Percentiles rank a stretch among this genome's conserved stretches.
Conservation (phyloP, 306 rosid genomes). For the Acacia confusa region DNA sequence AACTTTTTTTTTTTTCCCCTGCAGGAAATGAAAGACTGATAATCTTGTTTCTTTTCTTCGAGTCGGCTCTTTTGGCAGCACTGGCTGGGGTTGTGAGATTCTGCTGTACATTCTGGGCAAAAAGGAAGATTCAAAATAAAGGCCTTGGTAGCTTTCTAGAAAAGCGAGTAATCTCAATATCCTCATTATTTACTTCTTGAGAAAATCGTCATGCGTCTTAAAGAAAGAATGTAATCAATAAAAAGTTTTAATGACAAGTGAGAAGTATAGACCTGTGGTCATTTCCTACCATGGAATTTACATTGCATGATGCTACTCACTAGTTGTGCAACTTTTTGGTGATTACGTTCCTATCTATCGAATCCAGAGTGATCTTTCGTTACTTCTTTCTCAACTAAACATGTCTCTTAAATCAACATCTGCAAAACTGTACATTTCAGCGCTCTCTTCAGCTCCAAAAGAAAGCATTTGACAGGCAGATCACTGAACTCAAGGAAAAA, state of each 20-base stretch:
- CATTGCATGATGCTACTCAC: too few relatives aligned
- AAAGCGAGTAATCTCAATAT: conserved; percentile 50
- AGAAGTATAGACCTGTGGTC: too few relatives aligned
- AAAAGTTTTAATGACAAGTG: too few relatives aligned
- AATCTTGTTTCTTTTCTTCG: conserved; percentile 60
- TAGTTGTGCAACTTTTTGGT: too few relatives aligned
- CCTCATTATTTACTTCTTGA: neutral
- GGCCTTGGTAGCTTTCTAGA: conserved; percentile 67
- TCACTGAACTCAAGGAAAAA: conserved; percentile 54
- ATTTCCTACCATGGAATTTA: too few relatives aligned
- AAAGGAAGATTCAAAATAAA: conserved; percentile 66
- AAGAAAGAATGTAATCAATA: too few relatives aligned
- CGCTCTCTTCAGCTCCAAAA: conserved; percentile 61
- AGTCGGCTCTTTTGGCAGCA: conserved; percentile 46
- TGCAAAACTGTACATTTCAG: conserved; percentile 34
- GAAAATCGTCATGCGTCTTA: too few relatives aligned
- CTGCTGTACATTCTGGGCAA: conserved; percentile 70
- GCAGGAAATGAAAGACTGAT: conserved; percentile 65
- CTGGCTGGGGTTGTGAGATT: conserved; percentile 60
- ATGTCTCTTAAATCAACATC: neutral
- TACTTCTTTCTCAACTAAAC: neutral
- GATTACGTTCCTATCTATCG: too few relatives aligned
- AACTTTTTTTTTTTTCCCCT: neutral
- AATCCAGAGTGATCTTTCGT: too few relatives aligned
- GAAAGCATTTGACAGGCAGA: conserved; percentile 59